These are phyloP conservation scores for Kodamaea neixiangensis DNA, from an alignment of 805 yeast species.

Conservation along the genomic window DNA sequence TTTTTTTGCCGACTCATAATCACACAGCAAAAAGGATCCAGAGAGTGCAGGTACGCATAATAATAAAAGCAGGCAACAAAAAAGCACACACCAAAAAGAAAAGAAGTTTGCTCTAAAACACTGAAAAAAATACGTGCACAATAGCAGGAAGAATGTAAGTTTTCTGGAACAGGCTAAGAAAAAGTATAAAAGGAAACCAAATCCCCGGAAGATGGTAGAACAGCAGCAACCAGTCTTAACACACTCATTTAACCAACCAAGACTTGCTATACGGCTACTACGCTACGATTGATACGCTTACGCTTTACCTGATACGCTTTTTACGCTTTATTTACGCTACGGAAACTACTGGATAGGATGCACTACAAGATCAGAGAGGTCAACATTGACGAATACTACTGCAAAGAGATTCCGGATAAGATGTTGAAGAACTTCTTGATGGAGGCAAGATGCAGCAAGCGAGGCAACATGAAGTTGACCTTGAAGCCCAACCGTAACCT, in stretches of 20 bases:
- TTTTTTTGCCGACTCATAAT: not conserved
- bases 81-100: conserved; percentile 2
- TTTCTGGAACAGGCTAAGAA: conserved; percentile 1
- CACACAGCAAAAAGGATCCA: not conserved
- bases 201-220: not conserved
- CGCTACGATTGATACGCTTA: not conserved
- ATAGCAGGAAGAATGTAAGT: conserved; percentile 2
- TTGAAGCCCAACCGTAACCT: conserved; percentile 8
- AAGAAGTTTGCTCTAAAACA: conserved; percentile 3
- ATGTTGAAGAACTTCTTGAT: conserved; percentile 7
- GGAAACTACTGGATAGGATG: not conserved
- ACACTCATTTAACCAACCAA: conserved; percentile 1
- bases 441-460: conserved; percentile 6
- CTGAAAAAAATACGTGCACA: conserved; percentile 3
- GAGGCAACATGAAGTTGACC: conserved; percentile 11
- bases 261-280: not conserved
- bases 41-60: conserved; percentile 2
- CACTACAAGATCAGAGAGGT: conserved; percentile 11
- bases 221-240: not conserved
- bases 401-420: conserved; percentile 9
- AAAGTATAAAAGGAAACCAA: conserved; percentile 9
- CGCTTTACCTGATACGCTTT: not conserved
- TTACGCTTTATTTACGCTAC: not conserved
- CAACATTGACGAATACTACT: conserved; percentile 11
- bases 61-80: not conserved